These are phyloP conservation scores for Gossypium longicalyx DNA, from an alignment of 345 rosid genomes.

Conservation along the genomic window DNA sequence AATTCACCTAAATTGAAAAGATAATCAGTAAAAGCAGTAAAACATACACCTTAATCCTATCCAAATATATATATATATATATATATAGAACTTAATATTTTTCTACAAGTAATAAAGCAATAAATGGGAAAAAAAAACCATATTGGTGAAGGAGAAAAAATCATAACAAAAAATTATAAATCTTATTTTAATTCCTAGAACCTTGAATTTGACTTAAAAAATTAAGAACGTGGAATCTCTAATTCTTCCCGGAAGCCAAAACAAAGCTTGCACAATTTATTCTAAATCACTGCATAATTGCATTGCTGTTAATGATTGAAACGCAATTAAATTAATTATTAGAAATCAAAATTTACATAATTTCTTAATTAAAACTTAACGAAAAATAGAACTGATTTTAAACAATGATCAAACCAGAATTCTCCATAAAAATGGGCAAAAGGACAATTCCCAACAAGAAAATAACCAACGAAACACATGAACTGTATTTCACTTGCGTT, in stretches of 20 bases:
- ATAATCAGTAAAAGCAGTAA: not conserved
- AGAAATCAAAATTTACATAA: conserved; percentile 1
- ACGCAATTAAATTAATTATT: not conserved
- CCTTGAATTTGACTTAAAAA: not conserved
- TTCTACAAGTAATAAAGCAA: not conserved
- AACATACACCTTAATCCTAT: not conserved
- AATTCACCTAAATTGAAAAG: not conserved
- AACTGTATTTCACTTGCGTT: not conserved
- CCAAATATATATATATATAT: too few relatives aligned
- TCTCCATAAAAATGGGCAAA: not conserved
- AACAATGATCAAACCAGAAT: conserved; percentile 1
- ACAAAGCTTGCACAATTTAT: not conserved
- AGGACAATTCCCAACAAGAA: conserved; percentile 14
- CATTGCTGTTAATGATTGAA: not conserved
- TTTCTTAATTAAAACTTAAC: not conserved
- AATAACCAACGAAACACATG: not conserved
- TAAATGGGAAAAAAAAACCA: not conserved
- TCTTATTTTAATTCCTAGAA: not conserved
- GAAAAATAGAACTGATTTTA: not conserved
- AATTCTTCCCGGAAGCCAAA: not conserved
- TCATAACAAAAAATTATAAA: not conserved
- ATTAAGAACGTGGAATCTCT: not conserved
- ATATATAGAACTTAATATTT: not conserved
- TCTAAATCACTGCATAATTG: not conserved
- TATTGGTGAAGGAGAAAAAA: not conserved